Percentiles rank a stretch among this genome's conserved stretches.
Conservation (phyloP, 2,329 filamentous ascomycete species). For the Coleophoma crateriformis region DNA sequence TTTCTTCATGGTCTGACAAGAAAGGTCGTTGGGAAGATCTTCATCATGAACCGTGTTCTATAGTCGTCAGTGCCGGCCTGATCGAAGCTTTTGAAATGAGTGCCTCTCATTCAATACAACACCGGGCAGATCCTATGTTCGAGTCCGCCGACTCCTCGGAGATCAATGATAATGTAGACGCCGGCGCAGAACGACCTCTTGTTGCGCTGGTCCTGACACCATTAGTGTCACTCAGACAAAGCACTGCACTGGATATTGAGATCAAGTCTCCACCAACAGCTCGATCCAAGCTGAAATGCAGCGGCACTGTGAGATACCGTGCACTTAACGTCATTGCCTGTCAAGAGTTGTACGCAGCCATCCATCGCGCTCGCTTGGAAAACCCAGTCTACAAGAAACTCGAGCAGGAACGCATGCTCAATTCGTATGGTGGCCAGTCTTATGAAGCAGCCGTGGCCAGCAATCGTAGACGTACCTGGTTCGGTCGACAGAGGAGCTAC, state of each 20-base stretch:
- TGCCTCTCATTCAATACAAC: constrained; percentile 30
- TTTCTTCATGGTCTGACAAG: constrained; percentile 59
- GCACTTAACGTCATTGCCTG: constrained; percentile 73
- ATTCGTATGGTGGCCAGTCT: constrained; percentile 55
- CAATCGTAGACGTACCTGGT: constrained; percentile 45
- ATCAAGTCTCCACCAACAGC: constrained; percentile 79
- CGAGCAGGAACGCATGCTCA: constrained; percentile 63
- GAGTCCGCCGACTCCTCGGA: constrained; percentile 1
- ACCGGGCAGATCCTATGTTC: constrained; percentile 28
- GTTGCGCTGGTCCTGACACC: constrained; percentile 83
- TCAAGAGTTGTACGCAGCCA: constrained; percentile 74
- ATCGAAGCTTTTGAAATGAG: constrained; percentile 49
- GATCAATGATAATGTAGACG: constrained; percentile 12
- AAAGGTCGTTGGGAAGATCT: constrained; percentile 56
- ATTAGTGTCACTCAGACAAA: constrained; percentile 81
- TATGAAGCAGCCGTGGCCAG: constrained; percentile 34
- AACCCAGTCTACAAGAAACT: constrained; percentile 80
- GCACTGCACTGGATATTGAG: constrained; percentile 89
- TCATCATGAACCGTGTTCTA: constrained; percentile 42
- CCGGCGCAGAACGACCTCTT: constrained; percentile 38
- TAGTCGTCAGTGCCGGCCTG: constrained; percentile 51
- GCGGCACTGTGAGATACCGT: constrained; percentile 73
- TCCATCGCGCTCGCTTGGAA: constrained; percentile 85
- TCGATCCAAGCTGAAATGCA: constrained; percentile 62
- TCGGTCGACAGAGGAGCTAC: constrained; percentile 61